Evolutionary conservation across 2,329 filamentous ascomycete genomes (phyloP), one percentile per base, ranked within the genome.

Genomic region (Neonectria hederae): DNA sequence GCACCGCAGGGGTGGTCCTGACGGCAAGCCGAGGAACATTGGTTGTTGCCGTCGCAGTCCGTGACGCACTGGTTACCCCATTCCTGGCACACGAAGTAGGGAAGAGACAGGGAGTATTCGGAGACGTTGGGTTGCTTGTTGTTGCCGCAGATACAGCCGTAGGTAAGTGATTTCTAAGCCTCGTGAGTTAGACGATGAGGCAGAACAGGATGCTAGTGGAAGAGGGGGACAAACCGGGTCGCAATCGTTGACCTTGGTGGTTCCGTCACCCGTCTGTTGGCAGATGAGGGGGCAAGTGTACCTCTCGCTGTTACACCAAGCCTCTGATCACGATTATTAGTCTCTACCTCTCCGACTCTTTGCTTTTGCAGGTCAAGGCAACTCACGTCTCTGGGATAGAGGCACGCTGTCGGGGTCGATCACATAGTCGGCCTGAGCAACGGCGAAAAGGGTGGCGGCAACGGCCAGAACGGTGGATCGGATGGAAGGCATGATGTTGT

Each of bases 91-190:
- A 89, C 84, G 81, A 89, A 92, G 85, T 88, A 95, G 35, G 92
- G 92, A 26, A 96, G 83, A 1, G 92, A 94, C 71, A 93, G 84
- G 21, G 89, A 90, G 85, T 91, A 96, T 79, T 94, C 86, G 74
- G 90, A 88, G 53, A 92, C 80, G 80, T 94, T 94, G 70, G 92
- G 92, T 56, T 85, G 80, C 66, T 84, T 76, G 76, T 87, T 86
- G 75, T 91, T 84, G 67, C 84, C 83, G 82, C 92, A 96, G 71
- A 93, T 82, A 78, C 92, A 96, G 67, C 84, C 83, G 80, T 90
- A 95, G n/a, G 81, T 84, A 54, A 95, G 84, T 21, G 83, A 81
- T 55, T 83, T 74, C 87, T 90, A 59, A 24, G 28, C 22, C 26
- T 63, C 28, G 58, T 59, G 24, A 17, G 51, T 64, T 28, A 65